A percentile compares a stretch with the other conserved stretches of the same genome.
Conservation (phyloP, 805 yeast species). For the Dipodascus geniculatus region DNA sequence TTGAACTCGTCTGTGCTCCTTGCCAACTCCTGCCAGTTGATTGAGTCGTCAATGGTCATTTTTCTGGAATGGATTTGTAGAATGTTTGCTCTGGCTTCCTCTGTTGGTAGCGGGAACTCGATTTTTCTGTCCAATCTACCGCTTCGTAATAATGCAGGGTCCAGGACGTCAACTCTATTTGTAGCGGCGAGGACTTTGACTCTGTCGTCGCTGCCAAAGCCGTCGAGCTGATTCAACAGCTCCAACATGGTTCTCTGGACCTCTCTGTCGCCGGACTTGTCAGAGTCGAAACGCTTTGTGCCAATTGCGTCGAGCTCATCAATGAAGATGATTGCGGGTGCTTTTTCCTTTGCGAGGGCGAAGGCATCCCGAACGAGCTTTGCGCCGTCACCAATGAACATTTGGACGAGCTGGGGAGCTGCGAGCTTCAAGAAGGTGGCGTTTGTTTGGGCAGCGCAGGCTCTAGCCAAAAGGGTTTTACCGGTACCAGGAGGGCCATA, state of each 20-base stretch:
- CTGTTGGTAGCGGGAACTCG: slow-evolving; percentile 95
- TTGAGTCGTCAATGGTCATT: slow-evolving; percentile 71
- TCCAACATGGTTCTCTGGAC: slow-evolving; percentile 99
- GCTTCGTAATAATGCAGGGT: slow-evolving; percentile 95
- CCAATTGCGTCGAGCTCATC: slow-evolving; percentile 99
- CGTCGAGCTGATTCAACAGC: slow-evolving; percentile 91
- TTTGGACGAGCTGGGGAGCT: slow-evolving; percentile 96
- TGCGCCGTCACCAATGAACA: slow-evolving; percentile 99
- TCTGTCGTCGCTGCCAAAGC: slow-evolving; percentile 93
- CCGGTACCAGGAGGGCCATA: slow-evolving; percentile 99
- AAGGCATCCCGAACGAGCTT: slow-evolving; percentile 95
- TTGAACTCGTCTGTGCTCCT: slow-evolving; percentile 97
- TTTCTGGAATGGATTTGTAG: slow-evolving; percentile 95
- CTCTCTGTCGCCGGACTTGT: slow-evolving; percentile 95
- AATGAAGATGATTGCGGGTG: slow-evolving; percentile 94
- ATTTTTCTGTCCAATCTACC: slow-evolving; percentile 97
- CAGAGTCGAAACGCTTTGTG: slow-evolving; percentile 94
- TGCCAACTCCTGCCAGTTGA: slow-evolving; percentile 97
- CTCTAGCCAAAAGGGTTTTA: slow-evolving; percentile 91
- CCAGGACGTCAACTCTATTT: slow-evolving; percentile 93
- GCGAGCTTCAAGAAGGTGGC: slow-evolving; percentile 95
- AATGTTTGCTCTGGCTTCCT: slow-evolving; percentile 94
- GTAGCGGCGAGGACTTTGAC: slow-evolving; percentile 98
- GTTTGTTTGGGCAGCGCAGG: slow-evolving; percentile 97
- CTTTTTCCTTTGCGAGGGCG: slow-evolving; percentile 94